phyloP scores from a whole-genome alignment of 768 basidiomycete genomes.

The Paxillus rubicundulus region DNA sequence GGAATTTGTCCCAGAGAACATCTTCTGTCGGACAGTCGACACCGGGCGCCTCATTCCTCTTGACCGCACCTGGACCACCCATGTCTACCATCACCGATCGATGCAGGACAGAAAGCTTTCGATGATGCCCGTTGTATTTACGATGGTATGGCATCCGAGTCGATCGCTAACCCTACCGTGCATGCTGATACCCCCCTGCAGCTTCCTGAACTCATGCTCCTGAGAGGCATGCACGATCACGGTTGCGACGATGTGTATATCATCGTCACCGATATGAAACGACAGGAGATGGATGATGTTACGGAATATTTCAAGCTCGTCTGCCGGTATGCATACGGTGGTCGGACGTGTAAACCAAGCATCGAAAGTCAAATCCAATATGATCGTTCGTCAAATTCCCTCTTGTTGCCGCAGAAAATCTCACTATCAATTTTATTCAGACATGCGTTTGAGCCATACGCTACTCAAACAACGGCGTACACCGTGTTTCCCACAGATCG shows the following conservation, averaged over 20 bases:
- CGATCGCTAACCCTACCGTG: not conserved
- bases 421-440: conserved; percentile 23
- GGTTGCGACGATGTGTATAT: conserved; percentile 78
- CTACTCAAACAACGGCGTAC: conserved; percentile 67
- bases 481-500: conserved; percentile 81
- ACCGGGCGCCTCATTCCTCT: conserved; percentile 76
- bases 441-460: conserved; percentile 68
- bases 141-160: conserved; percentile 52
- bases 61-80: conserved; percentile 79
- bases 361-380: conserved; percentile 65
- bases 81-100: conserved; percentile 74
- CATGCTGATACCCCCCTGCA: conserved; percentile 25
- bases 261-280: conserved; percentile 75
- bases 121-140: conserved; percentile 80
- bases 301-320: conserved; percentile 78
- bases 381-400: conserved; percentile 52
- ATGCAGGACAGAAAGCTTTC: conserved; percentile 70
- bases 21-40: conserved; percentile 77
- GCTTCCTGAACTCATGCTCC: conserved; percentile 77
- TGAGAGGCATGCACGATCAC: conserved; percentile 77
- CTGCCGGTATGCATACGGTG: conserved; percentile 62
- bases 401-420: not conserved
- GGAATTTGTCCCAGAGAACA: conserved; percentile 74
- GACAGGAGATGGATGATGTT: conserved; percentile 78
- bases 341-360: conserved; percentile 58